Evolutionary conservation across 208 protist genomes (phyloP).

Genomic region (Crithidia brevicula): DNA sequence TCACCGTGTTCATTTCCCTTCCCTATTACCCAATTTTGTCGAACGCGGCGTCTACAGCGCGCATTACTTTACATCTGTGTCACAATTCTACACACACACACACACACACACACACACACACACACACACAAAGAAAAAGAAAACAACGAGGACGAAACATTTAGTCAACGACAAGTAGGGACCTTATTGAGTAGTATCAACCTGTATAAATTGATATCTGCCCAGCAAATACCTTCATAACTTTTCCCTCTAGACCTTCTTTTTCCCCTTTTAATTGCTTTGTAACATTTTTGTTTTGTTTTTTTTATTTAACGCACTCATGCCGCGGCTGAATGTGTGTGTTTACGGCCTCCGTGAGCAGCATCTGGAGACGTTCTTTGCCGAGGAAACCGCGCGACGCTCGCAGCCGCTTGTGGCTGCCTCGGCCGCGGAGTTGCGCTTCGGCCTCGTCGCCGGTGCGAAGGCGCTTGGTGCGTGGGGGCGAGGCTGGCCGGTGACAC

Average conservation of each 20-base stretch:
- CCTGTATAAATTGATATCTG: no score
- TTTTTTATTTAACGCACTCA: conserved; percentile 7
- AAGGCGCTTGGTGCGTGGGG: conserved; percentile 61
- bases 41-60: no score
- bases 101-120: no score
- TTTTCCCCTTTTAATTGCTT: conserved; percentile 2
- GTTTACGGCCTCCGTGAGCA: conserved; percentile 37
- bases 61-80: no score
- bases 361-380: conserved; percentile 35
- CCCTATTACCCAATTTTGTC: no score
- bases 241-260: not conserved
- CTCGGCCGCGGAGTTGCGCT: conserved; percentile 35
- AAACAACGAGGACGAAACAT: not conserved
- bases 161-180: no score
- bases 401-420: conserved; percentile 31
- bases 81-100: no score
- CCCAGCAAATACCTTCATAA: no score
- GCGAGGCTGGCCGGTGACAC: conserved; percentile 32
- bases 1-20: not conserved
- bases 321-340: conserved; percentile 29
- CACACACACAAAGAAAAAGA: no score
- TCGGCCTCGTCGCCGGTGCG: conserved; percentile 45
- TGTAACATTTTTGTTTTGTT: no score
- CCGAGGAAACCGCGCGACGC: conserved; percentile 17
- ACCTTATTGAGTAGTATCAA: no score